phyloP scores from a whole-genome alignment of 176 grass and related monocot species.

The Aegilops bicornis region DNA sequence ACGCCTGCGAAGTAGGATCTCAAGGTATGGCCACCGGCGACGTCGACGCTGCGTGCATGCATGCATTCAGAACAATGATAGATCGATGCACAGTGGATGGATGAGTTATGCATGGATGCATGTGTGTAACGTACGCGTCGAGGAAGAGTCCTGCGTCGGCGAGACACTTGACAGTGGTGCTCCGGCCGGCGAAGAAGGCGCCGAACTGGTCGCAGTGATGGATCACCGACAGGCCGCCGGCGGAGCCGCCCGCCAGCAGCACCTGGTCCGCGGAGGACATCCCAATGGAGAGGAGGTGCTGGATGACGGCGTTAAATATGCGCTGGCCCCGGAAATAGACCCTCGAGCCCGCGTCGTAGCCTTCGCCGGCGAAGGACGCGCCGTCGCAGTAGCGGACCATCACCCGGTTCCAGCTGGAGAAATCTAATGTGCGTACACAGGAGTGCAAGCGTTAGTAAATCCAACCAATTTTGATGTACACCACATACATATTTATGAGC shows the following conservation, averaged over 20 bases:
- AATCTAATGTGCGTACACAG: constrained; percentile 41
- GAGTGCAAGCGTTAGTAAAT: background rate
- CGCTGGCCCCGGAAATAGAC: constrained; percentile 87
- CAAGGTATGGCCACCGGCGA: constrained; percentile 51
- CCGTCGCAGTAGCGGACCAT: constrained; percentile 83
- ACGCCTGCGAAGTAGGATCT: constrained; percentile 53
- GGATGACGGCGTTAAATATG: constrained; percentile 57
- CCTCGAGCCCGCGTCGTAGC: constrained; percentile 39
- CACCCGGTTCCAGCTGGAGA: constrained; percentile 92
- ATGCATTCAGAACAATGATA: background rate
- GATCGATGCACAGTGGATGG: background rate
- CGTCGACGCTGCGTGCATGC: constrained; percentile 41
- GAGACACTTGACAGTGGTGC: constrained; percentile 73
- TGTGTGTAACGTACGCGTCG: constrained; percentile 56
- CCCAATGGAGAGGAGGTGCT: constrained; percentile 72
- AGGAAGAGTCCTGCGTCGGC: constrained; percentile 86
- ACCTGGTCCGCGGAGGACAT: constrained; percentile 55
- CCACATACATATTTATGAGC: too few relatives aligned
- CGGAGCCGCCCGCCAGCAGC: constrained; percentile 74
- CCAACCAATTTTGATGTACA: too few relatives aligned
- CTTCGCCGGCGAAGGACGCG: constrained; percentile 79
- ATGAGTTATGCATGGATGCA: background rate
- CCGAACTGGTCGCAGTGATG: constrained; percentile 85
- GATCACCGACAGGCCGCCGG: constrained; percentile 62
- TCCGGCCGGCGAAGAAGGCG: constrained; percentile 38